Evolutionary conservation across 2,329 filamentous ascomycete genomes (phyloP).

Genomic region (Verticillium albo-atrum): DNA sequence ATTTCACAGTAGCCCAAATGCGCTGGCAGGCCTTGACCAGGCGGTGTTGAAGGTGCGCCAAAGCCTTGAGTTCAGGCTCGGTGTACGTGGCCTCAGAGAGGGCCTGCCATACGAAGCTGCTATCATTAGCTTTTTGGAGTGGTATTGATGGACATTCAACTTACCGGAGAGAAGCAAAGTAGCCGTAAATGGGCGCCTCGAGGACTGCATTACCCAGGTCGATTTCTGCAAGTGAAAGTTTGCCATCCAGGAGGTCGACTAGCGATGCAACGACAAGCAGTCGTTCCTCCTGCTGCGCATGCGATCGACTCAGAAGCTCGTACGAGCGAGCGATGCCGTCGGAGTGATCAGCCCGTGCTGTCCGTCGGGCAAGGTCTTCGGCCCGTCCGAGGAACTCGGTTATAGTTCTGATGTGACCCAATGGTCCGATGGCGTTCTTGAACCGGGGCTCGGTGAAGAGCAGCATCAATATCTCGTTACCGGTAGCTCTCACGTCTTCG

Average conservation of each 20-base stretch:
- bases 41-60: slow-evolving; percentile 43
- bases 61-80: slow-evolving; percentile 25
- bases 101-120: slow-evolving; percentile 50
- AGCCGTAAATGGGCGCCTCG: slow-evolving; percentile 63
- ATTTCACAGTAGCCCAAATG: slow-evolving; percentile 74
- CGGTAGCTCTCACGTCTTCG: slow-evolving; percentile 74
- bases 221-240: slow-evolving; percentile 56
- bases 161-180: slow-evolving; percentile 62
- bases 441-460: slow-evolving; percentile 38
- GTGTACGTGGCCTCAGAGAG: slow-evolving; percentile 36
- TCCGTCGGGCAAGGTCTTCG: slow-evolving; percentile 57
- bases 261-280: slow-evolving; percentile 52
- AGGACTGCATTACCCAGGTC: slow-evolving; percentile 65
- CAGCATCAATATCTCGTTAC: slow-evolving; percentile 44
- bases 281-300: slow-evolving; percentile 34
- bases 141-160: slow-evolving; percentile 7
- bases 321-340: slow-evolving; percentile 82
- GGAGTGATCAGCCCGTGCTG: slow-evolving; percentile 84
- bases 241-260: slow-evolving; percentile 57
- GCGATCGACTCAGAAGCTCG: slow-evolving; percentile 62
- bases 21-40: slow-evolving; percentile 57
- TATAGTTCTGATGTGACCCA: slow-evolving; percentile 25
- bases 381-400: slow-evolving; percentile 45
- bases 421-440: slow-evolving; percentile 12
- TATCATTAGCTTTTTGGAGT: slow-evolving; percentile 4